Evolutionary conservation across 2,329 filamentous ascomycete species (phyloP).

Genomic region (Monosporascus sp.): DNA sequence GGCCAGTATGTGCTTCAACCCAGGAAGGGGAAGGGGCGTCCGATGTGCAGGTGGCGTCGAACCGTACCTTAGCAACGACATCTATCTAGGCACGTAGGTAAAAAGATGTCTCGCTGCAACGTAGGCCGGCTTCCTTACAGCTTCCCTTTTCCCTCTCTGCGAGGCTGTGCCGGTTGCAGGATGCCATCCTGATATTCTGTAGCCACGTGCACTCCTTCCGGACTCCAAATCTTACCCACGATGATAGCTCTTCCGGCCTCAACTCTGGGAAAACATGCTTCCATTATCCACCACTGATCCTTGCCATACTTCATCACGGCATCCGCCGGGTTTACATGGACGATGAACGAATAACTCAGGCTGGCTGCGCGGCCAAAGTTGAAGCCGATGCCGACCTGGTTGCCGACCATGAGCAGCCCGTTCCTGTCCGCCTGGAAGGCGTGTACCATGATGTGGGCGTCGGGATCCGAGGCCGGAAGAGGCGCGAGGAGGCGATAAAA

Average conservation of each 20-base stretch:
- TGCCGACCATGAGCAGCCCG: slow-evolving; percentile 45
- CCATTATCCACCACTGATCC: slow-evolving; percentile 50
- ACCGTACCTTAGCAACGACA: too few species aligned
- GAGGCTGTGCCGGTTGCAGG: slow-evolving; percentile 24
- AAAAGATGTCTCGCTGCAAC: too few species aligned
- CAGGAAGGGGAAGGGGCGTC: too few species aligned
- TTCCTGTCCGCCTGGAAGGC: slow-evolving; percentile 51
- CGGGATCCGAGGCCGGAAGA: slow-evolving; percentile 33
- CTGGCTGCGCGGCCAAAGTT: slow-evolving; percentile 37
- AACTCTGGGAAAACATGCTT: slow-evolving; percentile 43
- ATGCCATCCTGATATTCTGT: slow-evolving; percentile 52
- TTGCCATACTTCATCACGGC: slow-evolving; percentile 38
- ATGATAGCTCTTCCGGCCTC: slow-evolving; percentile 42
- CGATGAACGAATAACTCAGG: slow-evolving; percentile 46
- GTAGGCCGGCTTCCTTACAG: slow-evolving; percentile 11
- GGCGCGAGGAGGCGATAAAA: slow-evolving; percentile 44
- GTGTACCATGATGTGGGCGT: slow-evolving; percentile 43
- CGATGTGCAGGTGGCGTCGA: too few species aligned
- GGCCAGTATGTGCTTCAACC: too few species aligned
- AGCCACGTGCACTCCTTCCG: slow-evolving; percentile 46
- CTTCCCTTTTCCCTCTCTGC: slow-evolving; percentile 16
- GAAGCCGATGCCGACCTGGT: slow-evolving; percentile 43
- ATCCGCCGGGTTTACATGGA: slow-evolving; percentile 45
- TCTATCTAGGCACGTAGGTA: too few species aligned
- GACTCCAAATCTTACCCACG: slow-evolving; percentile 50